Percentiles rank a stretch among this genome's conserved stretches.
Conservation (phyloP, 1,284 basidiomycete genomes). For the Irpex sp. region DNA sequence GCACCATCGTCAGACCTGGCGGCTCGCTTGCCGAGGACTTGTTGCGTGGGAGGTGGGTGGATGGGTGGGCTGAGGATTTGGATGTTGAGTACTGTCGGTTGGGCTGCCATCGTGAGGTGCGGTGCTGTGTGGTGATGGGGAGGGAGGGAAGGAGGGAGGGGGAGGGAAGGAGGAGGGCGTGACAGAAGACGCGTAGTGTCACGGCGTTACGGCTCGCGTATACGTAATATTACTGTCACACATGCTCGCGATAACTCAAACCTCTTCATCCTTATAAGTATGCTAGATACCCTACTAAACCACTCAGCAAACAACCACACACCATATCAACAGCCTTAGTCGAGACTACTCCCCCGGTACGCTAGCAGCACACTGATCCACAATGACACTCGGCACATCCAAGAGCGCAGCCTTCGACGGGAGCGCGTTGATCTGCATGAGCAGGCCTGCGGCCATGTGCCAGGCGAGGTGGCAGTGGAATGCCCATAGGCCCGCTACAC, state of each 20-base stretch:
- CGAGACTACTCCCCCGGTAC: neutral
- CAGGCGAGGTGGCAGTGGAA: slow-evolving; percentile 34
- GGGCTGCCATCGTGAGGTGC: neutral
- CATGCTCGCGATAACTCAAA: too few species aligned
- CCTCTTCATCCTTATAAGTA: too few species aligned
- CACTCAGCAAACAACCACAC: neutral
- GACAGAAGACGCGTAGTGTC: too few species aligned
- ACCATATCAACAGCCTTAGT: too few species aligned
- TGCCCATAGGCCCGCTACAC: slow-evolving; percentile 27
- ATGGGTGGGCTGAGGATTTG: neutral
- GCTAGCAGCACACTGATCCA: slow-evolving; percentile 22
- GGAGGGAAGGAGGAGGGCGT: too few species aligned
- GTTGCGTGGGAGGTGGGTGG: neutral
- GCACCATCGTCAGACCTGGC: neutral
- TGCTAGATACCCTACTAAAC: too few species aligned
- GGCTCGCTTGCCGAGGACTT: slow-evolving; percentile 3
- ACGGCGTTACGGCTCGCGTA: too few species aligned
- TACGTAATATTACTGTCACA: too few species aligned
- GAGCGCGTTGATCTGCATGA: slow-evolving; percentile 30
- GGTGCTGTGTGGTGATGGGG: neutral
- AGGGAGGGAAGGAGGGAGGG: too few species aligned
- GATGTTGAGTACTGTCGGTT: neutral
- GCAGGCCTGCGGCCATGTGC: slow-evolving; percentile 33
- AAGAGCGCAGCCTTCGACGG: slow-evolving; percentile 23
- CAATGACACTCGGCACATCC: slow-evolving; percentile 28